A percentile compares a stretch with the other conserved stretches of the same genome.
phyloP scores from a whole-genome alignment of 495 filamentous ascomycete genomes.

The Cryomyces antarcticus region DNA sequence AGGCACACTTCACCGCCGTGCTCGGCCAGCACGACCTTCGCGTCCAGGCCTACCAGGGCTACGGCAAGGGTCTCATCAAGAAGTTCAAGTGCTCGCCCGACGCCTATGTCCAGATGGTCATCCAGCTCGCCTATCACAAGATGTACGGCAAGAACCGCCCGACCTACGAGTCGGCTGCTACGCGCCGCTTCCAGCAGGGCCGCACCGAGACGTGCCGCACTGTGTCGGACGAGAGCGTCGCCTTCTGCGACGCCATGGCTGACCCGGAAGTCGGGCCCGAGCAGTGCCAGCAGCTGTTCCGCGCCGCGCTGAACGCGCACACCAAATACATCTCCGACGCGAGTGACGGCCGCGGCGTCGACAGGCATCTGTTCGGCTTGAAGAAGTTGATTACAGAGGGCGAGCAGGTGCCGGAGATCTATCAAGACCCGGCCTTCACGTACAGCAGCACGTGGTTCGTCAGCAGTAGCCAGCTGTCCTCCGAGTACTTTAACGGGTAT shows the following conservation, averaged over 20 bases:
- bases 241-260: slow-evolving; percentile 73
- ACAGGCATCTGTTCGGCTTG: slow-evolving; percentile 89
- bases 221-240: slow-evolving; percentile 79
- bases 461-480: slow-evolving; percentile 72
- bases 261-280: slow-evolving; percentile 39
- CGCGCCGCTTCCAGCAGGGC: slow-evolving; percentile 83
- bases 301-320: slow-evolving; percentile 61
- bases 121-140: slow-evolving; percentile 96
- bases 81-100: slow-evolving; percentile 98
- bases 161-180: slow-evolving; percentile 93
- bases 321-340: slow-evolving; percentile 79
- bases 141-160: slow-evolving; percentile 97
- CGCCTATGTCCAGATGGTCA: slow-evolving; percentile 95
- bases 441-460: slow-evolving; percentile 86
- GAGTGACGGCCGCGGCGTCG: slow-evolving; percentile 79
- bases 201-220: slow-evolving; percentile 90
- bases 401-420: slow-evolving; percentile 65
- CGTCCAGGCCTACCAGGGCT: slow-evolving; percentile 89
- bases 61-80: slow-evolving; percentile 98
- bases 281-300: slow-evolving; percentile 51
- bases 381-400: slow-evolving; percentile 75
- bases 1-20: slow-evolving; percentile 52
- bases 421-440: slow-evolving; percentile 62
- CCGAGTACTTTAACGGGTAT: slow-evolving; percentile 97
- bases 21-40: slow-evolving; percentile 78